Conservation (phyloP, 495 filamentous ascomycete genomes). For the Parathielavia hyrcaniae region DNA sequence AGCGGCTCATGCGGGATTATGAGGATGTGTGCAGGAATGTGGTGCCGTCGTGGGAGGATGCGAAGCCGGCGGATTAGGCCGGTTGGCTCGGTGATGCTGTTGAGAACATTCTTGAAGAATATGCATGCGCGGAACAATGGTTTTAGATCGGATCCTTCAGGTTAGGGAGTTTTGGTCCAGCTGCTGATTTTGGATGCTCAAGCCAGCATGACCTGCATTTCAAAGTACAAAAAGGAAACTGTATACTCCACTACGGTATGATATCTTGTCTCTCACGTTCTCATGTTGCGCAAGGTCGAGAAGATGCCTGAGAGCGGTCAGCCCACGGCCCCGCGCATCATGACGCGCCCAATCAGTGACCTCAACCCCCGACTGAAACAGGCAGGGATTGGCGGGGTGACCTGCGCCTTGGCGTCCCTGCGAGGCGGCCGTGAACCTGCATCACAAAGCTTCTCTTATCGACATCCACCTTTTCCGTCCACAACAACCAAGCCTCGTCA, state of each 20-base stretch:
- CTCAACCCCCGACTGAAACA: background rate
- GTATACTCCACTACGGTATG: background rate
- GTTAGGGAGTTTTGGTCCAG: no score
- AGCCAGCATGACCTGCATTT: no score
- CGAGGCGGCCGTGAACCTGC: background rate
- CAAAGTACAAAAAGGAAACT: no score
- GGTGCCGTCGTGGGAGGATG: constrained; percentile 77
- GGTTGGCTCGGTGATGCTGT: background rate
- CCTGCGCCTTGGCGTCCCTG: constrained; percentile 7
- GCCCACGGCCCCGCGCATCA: background rate
- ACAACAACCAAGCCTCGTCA: background rate
- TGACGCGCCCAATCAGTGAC: constrained; percentile 8
- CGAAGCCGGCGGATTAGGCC: constrained; percentile 53
- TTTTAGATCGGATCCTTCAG: no score
- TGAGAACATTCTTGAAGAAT: no score
- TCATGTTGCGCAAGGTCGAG: no score
- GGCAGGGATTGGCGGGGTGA: constrained; percentile 16
- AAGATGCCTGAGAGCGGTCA: background rate
- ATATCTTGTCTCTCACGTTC: no score
- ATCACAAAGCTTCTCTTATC: background rate
- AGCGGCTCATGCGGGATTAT: constrained; percentile 66
- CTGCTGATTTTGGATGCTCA: no score
- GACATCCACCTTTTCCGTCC: background rate
- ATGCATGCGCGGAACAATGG: no score
- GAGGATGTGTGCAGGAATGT: constrained; percentile 73